phyloP scores from a whole-genome alignment of 2,329 filamentous ascomycete species.

The Colletotrichum trifolii region DNA sequence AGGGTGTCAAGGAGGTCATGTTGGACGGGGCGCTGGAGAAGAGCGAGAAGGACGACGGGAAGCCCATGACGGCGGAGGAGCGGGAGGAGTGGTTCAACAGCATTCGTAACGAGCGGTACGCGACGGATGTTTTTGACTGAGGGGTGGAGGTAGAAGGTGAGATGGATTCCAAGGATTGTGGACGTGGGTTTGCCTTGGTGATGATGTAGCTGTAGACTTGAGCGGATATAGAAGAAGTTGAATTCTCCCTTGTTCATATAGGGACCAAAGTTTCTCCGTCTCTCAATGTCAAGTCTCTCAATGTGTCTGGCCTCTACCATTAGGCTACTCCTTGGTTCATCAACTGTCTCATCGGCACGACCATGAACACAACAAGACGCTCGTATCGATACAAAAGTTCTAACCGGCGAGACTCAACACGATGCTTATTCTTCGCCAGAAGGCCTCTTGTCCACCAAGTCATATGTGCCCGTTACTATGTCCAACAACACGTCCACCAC shows the following conservation, averaged over 20 bases:
- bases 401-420: neutral
- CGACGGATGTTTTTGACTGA: conserved; percentile 70
- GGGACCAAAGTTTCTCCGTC: neutral
- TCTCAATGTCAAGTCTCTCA: too few relatives aligned
- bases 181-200: too few relatives aligned
- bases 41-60: conserved; percentile 44
- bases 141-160: too few relatives aligned
- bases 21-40: conserved; percentile 37
- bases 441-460: neutral
- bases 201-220: too few relatives aligned
- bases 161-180: too few relatives aligned
- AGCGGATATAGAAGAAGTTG: neutral
- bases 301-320: neutral
- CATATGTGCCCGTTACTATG: neutral
- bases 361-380: neutral
- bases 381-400: neutral
- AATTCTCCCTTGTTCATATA: neutral
- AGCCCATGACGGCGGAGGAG: conserved; percentile 45
- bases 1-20: conserved; percentile 50
- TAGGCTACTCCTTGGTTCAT: neutral
- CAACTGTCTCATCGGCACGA: neutral
- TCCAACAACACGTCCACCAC: neutral
- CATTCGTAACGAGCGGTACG: conserved; percentile 65
- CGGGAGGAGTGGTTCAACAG: conserved; percentile 60
- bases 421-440: neutral